Evolutionary conservation across 495 filamentous ascomycete genomes (phyloP).

Genomic region (Hyaloscypha variabilis): DNA sequence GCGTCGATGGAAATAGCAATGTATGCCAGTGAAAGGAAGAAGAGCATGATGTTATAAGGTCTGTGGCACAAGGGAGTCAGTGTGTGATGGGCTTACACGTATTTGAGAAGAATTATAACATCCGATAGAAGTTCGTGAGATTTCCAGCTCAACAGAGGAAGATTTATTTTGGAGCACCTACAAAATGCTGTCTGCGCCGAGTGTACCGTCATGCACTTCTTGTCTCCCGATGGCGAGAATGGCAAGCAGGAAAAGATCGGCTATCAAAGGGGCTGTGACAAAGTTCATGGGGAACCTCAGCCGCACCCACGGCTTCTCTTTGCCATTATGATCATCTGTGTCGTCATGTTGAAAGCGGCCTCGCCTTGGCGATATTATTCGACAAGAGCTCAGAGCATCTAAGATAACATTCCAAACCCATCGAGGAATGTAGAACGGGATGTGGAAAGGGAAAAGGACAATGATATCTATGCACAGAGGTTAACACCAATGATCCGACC

Average conservation of each 20-base stretch:
- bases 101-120: no score
- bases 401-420: constrained; percentile 42
- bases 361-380: constrained; percentile 51
- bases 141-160: no score
- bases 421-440: constrained; percentile 58
- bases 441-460: constrained; percentile 65
- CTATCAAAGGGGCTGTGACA: constrained; percentile 64
- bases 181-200: constrained; percentile 60
- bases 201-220: constrained; percentile 64
- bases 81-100: no score
- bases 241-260: constrained; percentile 66
- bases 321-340: constrained; percentile 26
- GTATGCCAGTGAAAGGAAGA: constrained; percentile 72
- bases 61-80: no score
- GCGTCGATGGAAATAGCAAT: constrained; percentile 76
- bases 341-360: constrained; percentile 17
- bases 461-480: constrained; percentile 49
- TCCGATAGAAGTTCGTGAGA: no score
- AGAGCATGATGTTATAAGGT: constrained; percentile 67
- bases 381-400: constrained; percentile 43
- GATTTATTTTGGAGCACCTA: no score
- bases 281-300: constrained; percentile 65
- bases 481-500: background rate
- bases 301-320: constrained; percentile 40
- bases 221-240: constrained; percentile 60